Evolutionary conservation across 106 monocot species (phyloP), one percentile per base, ranked within the genome.

Genomic region (Iris macrosiphon): DNA sequence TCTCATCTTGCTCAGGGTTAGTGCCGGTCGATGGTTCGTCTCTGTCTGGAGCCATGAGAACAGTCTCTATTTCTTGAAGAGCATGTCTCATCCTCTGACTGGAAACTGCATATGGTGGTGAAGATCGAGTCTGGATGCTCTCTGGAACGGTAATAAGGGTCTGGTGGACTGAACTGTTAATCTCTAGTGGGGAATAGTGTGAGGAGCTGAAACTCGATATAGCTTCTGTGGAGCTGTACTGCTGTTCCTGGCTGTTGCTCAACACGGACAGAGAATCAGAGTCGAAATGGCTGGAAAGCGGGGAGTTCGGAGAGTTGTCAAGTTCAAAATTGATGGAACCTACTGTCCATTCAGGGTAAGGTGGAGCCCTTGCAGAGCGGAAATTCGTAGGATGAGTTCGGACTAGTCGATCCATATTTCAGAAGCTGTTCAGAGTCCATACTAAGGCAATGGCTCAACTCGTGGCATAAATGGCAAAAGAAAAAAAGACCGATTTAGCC

Each of bases 31-130:
- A 45, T 40, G 58, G 52, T 49, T 71, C 84, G 15, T 69, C 61
- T 13, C 45, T 35, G 28, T 84, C 93, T 35, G 93, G 81, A 3
- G 78, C 75, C 93, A 88, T 84, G 5, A 87, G 79, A 45, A 85
- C 79, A 11, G 68, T 84, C 65, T 84, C 84, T 39, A 93, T 52
- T 70, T 88, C 69, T 52, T 72, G 83, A 20, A 93, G 47, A 14
- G 75, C 72, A 59, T 85, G 40, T 47, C 65, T 64, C 65, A 81
- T 84, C 63, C 45, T 57, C n/a, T 59, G 63, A 15, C 50, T 55
- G 1, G 72, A 71, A 53, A 47, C 28, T 18, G 51, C 59, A 68
- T 69, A 63, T 7, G 57, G 21, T 26, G 39, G 28, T 11, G 22
- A 21, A 11, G 53, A 35, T 33, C n/a, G 29, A 16, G 31, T 46